These are phyloP conservation scores for Trichaptum fuscoviolaceum DNA, from an alignment of 768 basidiomycete species.

Conservation along the genomic window DNA sequence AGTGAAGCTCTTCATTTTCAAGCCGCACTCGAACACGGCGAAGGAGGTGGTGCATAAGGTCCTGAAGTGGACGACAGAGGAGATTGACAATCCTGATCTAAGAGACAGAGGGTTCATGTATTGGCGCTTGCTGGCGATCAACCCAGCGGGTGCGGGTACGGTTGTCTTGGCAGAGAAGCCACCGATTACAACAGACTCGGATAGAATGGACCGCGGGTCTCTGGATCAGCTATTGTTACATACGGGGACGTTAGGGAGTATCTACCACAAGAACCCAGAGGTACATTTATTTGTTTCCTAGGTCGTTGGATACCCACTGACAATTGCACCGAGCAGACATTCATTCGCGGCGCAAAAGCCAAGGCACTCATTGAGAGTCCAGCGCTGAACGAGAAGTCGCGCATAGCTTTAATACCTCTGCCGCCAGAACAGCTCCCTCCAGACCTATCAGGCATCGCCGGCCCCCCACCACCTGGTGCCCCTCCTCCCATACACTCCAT, in stretches of 20 bases:
- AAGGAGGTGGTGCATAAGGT: constrained; percentile 93
- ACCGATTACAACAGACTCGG: constrained; percentile 95
- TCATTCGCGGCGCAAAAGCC: constrained; percentile 85
- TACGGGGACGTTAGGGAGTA: constrained; percentile 89
- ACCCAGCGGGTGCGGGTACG: constrained; percentile 81
- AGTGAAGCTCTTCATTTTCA: constrained; percentile 94
- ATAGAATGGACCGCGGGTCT: constrained; percentile 94
- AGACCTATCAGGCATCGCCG: constrained; percentile 44
- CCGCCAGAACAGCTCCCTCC: constrained; percentile 45
- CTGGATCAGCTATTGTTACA: constrained; percentile 92
- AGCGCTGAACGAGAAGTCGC: constrained; percentile 79
- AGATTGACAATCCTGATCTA: constrained; percentile 96
- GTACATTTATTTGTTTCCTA: constrained; percentile 31
- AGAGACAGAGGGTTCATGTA: constrained; percentile 99
- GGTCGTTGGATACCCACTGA: constrained; percentile 8
- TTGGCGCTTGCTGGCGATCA: constrained; percentile 94
- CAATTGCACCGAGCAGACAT: constrained; percentile 50
- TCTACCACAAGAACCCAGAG: constrained; percentile 98
- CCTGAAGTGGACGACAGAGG: constrained; percentile 95
- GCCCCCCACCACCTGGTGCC: constrained; percentile 59
- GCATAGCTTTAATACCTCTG: constrained; percentile 62
- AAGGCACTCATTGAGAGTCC: constrained; percentile 83
- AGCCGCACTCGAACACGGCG: constrained; percentile 72
- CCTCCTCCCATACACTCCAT: constrained; percentile 20
- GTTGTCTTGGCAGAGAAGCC: constrained; percentile 94